phyloP scores from a whole-genome alignment of 2,329 filamentous ascomycete species.

The Calonectria pseudoreteaudii region DNA sequence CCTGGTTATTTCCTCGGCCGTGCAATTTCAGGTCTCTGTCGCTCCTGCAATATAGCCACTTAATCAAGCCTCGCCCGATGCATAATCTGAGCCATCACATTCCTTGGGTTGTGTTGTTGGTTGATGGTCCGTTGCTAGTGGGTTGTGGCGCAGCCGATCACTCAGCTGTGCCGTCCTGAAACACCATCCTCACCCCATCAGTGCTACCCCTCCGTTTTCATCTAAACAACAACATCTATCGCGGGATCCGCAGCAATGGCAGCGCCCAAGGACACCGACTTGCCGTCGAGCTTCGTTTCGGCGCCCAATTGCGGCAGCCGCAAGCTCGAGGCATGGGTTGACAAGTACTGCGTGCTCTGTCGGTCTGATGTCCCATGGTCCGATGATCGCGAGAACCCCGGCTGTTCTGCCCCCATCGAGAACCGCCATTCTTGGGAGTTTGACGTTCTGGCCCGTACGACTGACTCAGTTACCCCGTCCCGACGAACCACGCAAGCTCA shows the following conservation, averaged over 20 bases:
- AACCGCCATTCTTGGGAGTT: not conserved
- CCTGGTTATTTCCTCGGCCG: not conserved
- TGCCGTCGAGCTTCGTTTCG: not conserved
- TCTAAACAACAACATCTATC: not conserved
- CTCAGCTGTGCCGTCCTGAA: not conserved
- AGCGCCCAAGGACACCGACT: not conserved
- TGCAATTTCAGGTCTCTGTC: no score
- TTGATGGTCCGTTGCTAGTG: not conserved
- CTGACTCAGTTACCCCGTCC: not conserved
- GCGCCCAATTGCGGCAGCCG: slow-evolving; percentile 1
- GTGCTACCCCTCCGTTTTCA: not conserved
- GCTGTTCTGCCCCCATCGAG: not conserved
- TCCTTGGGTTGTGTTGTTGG: not conserved
- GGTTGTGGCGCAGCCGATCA: not conserved
- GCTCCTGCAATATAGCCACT: no score
- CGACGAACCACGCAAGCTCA: not conserved
- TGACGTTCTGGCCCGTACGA: slow-evolving; percentile 1
- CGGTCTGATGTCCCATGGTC: not conserved
- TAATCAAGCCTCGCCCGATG: not conserved
- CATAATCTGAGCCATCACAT: not conserved
- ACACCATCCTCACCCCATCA: not conserved
- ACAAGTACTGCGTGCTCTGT: slow-evolving; percentile 8
- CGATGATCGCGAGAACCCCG: not conserved
- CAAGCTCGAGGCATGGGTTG: not conserved
- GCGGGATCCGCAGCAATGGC: not conserved